Base-by-base conservation (phyloP, 129 eudicot genomes). In the Artemisia argyi region DNA sequence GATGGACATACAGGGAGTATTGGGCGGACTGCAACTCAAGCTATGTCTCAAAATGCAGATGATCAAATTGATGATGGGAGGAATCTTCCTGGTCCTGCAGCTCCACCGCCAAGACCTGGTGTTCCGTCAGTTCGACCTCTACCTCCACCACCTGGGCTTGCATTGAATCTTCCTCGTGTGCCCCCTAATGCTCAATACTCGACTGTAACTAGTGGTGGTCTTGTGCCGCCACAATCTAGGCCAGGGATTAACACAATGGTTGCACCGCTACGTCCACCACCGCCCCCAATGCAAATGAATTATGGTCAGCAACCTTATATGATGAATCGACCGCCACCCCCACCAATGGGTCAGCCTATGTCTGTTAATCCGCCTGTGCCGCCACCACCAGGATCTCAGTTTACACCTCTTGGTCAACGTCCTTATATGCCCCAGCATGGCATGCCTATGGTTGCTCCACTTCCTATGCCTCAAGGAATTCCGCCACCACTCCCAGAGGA, bases 1-100 rank as follows among this genome's bases (percentile, higher is more conserved):
- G 97, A 92, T 76, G 97, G 97, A 67, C 98, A 92, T 70, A 86
- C 91, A 0, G 98, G 94, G 10, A 92, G 98, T 71, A 92, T 89
- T 57, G 98, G 98, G 0, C 84, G 98, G 13, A 89, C 96, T 13
- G 98, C 97, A 35, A 91, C 81, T 65, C 97, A 91, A 73, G 97
- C 97, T 54, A 80, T 91, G 96, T 86, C 96, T 10, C 96, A 89
- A 77, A 85, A 73, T 71, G 48, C 80, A n/a, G 97, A 92, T 47
- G 96, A 92, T 67, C 78, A 64, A 48, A 74, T 73, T 26, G 96
- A 91, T 62, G 78, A 80, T 50, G 94, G 89, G 44, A 28, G 77
- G 44, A 84, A 79, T 73, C 88, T 87, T 74, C 84, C 88, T 1
- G 96, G 96, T 73, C 93, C 96, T 1, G 90, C 88, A 24, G 92